Base-by-base conservation (phyloP, 1,284 basidiomycete genomes). In the Sporisorium exsertum region DNA sequence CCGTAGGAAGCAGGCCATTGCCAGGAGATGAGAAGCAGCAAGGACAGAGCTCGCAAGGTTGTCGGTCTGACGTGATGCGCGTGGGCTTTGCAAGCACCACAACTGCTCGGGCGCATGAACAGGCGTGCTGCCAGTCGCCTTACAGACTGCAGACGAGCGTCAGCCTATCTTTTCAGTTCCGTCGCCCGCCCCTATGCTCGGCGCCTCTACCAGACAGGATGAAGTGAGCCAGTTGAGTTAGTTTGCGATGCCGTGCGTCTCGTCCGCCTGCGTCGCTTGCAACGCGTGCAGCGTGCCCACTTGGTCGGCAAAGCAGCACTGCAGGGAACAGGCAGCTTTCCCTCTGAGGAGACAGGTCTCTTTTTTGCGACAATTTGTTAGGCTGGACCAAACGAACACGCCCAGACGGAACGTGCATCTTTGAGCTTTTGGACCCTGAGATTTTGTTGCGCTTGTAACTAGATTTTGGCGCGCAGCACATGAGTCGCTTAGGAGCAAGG, bases 381-480 rank as follows among this genome's bases (percentile, higher is more conserved):
- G 26, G 46, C 13, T 29, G 0, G 1, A 8, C 18, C 46, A 29
- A 47, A 27, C 18, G 26, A 47, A 26, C 24, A 26, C 6, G 3
- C 16, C 7, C 7, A 26, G 2, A 18, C 27, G 27, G 18, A 29
- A 49, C 27, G 47, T 32, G 47, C 47, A 32, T 32, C 24, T 26
- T 24, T 12, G 47, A 49, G 16, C 26, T n/a, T n/a, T n/a, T 50
- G 49, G 49, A 50, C 49, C 49, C 49, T 50, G 49, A 50, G 29
- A 29, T 32, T 15, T 46, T 46, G 13, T 46, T 47, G 22, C 29
- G 24, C 49, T 29, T 16, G 15, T 3, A 9, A 40, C 29, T 18
- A 47, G 29, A 27, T n/a, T 27, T 20, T 32, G 49, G 49, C 49
- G 49, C 49, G 47, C 26, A 18, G 27, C 46, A 47, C 15, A 2